Percentiles rank a stretch among this genome's conserved stretches.
Conservation (phyloP, 345 rosid genomes). For the Moricandia arvensis region DNA sequence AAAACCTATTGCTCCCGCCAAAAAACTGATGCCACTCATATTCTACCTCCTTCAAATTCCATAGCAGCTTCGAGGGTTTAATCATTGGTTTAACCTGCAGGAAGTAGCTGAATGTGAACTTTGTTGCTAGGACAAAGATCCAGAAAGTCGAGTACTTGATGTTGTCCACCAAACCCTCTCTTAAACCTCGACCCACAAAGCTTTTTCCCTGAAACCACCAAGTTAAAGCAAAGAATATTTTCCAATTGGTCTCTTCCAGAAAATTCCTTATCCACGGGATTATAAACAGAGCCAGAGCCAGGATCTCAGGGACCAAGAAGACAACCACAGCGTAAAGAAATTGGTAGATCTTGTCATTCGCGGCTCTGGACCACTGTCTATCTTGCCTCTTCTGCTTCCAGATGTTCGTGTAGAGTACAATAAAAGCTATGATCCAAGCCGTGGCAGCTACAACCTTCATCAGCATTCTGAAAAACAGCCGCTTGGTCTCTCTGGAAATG, state of each 20-base stretch:
- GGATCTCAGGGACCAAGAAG: slow-evolving; percentile 68
- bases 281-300: slow-evolving; percentile 75
- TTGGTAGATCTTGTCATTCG: slow-evolving; percentile 45
- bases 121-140: slow-evolving; percentile 76
- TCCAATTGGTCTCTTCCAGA: slow-evolving; percentile 89
- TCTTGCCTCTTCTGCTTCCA: slow-evolving; percentile 70
- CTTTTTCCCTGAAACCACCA: slow-evolving; percentile 86
- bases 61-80: slow-evolving; percentile 55
- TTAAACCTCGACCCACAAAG: slow-evolving; percentile 81
- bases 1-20: slow-evolving; percentile 59
- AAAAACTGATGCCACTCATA: slow-evolving; percentile 77
- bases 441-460: slow-evolving; percentile 65
- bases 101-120: slow-evolving; percentile 78
- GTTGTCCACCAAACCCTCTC: slow-evolving; percentile 79
- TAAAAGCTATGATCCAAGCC: slow-evolving; percentile 66
- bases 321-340: slow-evolving; percentile 67
- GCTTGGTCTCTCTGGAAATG: slow-evolving; percentile 73
- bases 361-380: slow-evolving; percentile 48
- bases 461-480: slow-evolving; percentile 75
- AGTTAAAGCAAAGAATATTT: slow-evolving; percentile 55
- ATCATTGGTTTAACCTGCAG: slow-evolving; percentile 87
- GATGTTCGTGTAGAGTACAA: slow-evolving; percentile 64
- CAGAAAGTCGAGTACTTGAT: slow-evolving; percentile 77
- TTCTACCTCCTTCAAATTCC: slow-evolving; percentile 40
- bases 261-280: slow-evolving; percentile 93